phyloP scores from a whole-genome alignment of 2,329 filamentous ascomycete species.

The Penicillium fuscoglaucum region DNA sequence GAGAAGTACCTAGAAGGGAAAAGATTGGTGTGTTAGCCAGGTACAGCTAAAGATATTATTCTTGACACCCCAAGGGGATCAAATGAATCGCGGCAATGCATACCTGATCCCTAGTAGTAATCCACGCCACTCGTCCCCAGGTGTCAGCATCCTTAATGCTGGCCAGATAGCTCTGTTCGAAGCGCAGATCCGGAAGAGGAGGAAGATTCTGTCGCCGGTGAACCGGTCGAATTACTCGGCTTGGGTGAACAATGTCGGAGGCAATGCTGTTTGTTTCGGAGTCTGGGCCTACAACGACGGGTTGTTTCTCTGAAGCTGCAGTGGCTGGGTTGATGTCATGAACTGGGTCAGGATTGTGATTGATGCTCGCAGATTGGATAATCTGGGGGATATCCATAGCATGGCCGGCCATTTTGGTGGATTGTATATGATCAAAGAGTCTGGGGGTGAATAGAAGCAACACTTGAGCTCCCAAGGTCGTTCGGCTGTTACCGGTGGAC shows the following conservation, averaged over 20 bases:
- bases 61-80: background rate
- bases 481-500: conserved; percentile 12
- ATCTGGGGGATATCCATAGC: conserved; percentile 72
- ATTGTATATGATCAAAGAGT: background rate
- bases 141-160: conserved; percentile 79
- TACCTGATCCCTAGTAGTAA: conserved; percentile 89
- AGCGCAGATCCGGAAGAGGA: conserved; percentile 76
- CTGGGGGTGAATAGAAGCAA: background rate
- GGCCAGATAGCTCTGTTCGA: conserved; percentile 96
- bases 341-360: conserved; percentile 65
- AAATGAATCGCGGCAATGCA: conserved; percentile 1
- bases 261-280: conserved; percentile 47
- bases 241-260: conserved; percentile 49
- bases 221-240: conserved; percentile 37
- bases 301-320: conserved; percentile 65
- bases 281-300: conserved; percentile 55
- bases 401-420: conserved; percentile 54
- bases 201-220: conserved; percentile 59
- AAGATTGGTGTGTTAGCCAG: conserved; percentile 6
- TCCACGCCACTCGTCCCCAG: conserved; percentile 76
- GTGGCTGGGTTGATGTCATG: conserved; percentile 83
- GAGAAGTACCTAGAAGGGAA: conserved; percentile 68
- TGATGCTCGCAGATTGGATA: conserved; percentile 78
- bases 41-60: background rate
- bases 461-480: background rate